Evolutionary conservation across 2,329 filamentous ascomycete species (phyloP), one percentile per base, ranked within the genome.

Genomic region (Lasiodiplodia sp.): DNA sequence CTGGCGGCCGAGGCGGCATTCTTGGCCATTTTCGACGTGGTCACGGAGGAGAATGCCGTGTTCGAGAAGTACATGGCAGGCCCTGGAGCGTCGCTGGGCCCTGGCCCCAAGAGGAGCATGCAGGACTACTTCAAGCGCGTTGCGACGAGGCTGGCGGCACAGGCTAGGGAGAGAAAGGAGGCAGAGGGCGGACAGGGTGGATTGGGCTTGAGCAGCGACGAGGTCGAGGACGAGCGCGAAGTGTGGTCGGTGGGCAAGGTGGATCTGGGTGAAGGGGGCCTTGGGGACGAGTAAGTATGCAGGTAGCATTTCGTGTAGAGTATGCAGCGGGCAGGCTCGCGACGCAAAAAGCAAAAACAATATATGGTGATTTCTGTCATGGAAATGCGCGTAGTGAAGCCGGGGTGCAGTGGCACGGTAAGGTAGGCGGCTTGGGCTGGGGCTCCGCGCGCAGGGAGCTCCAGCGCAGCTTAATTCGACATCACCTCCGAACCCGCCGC

Each of bases 71-170:
- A 94, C 81, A 90, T 97, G 83, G 85, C 87, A 11, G 89, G 89
- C 0, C 85, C 90, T 1, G 85, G 83, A 6, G 87, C 87, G 63
- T 87, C 88, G 3, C 80, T 97, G 69, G 85, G 89, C 10, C 81
- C 92, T 0, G 91, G 88, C 51, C 89, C 89, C 21, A 96, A 96
- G 86, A 87, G 95, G 73, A 94, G 91, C 78, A 97, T 99, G 91
- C 87, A 90, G 69, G 96, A 99, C 79, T 99, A 99, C 82, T 98
- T 98, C 83, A 97, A 97, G 86, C 86, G 96, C 52, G 92, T 99
- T 71, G 93, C 93, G 1, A 80, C 95, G 75, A 88, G 94, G 73
- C 82, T 98, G 23, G 95, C 92, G n/a, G 87, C 85, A 21, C 96
- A 98, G 79, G 94, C 92, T 1, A 87, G 93, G 71, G 96, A 99